These are phyloP conservation scores for Nannochloropsis limnetica DNA, from an alignment of 352 stramenopile genomes.

Conservation along the genomic window DNA sequence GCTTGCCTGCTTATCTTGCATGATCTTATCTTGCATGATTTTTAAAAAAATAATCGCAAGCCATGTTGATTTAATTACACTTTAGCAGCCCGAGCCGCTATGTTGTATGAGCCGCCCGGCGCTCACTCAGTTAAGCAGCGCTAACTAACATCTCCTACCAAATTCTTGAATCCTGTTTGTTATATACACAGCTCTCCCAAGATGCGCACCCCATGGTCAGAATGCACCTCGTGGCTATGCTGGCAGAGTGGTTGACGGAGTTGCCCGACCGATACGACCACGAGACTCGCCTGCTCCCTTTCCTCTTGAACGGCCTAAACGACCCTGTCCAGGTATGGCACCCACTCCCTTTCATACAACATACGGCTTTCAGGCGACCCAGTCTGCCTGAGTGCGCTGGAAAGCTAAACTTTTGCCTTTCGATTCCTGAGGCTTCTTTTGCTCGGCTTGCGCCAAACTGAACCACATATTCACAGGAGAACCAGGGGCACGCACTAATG, in stretches of 20 bases:
- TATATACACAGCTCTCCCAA: slow-evolving; percentile 59
- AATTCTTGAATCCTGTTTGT: too few species aligned
- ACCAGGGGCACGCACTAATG: neutral
- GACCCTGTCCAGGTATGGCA: neutral
- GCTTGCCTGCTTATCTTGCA: neutral
- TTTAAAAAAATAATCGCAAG: neutral
- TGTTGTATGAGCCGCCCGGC: too few species aligned
- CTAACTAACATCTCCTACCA: too few species aligned
- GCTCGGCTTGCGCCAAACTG: neutral
- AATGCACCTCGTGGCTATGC: slow-evolving; percentile 68
- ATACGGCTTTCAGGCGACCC: neutral
- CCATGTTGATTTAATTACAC: neutral
- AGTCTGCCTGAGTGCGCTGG: neutral
- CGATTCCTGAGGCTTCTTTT: neutral
- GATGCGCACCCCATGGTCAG: slow-evolving; percentile 72
- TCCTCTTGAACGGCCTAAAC: slow-evolving; percentile 70
- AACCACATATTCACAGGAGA: neutral
- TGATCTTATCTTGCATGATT: neutral
- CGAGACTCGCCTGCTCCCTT: slow-evolving; percentile 80
- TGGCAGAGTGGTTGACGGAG: slow-evolving; percentile 74
- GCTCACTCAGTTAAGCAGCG: too few species aligned
- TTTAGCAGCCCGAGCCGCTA: too few species aligned
- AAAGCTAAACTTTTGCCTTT: neutral
- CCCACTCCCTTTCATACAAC: neutral
- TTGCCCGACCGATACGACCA: slow-evolving; percentile 85